Evolutionary conservation across 148 eudicot species (phyloP), one percentile per base, ranked within the genome.

Genomic region (Simmondsia chinensis): DNA sequence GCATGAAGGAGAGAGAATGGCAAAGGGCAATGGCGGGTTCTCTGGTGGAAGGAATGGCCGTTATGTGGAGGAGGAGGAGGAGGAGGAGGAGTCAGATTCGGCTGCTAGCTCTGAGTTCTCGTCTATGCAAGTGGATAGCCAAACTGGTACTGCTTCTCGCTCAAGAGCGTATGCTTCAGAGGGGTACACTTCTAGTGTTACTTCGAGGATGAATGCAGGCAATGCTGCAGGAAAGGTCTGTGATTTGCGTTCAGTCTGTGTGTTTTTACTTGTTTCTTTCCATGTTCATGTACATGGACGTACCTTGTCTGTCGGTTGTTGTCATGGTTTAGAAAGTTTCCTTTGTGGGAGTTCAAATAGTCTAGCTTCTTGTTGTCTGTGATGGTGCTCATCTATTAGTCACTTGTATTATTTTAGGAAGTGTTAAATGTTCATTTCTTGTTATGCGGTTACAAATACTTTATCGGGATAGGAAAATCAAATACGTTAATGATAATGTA

Each of bases 61-160:
- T 36, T 62, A 50, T 48, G 60, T 40, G 0, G 89, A 79, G 53
- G 91, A 76, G 11, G 95, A 70, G 37, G 91, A 76, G 11, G 95
- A 70, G 37, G n/a, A n/a, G n/a, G n/a, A n/a, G n/a, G 69, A 64
- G 5, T 73, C 75, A 3, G 91, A 75, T 60, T 86, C 95, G 16
- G 83, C 52, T 25, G 63, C 47, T 8, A 73, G 89, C 57, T 80
- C 95, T 9, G 95, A 85, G 43, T 75, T 80, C 43, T 75, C 91
- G 2, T 64, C 72, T 21, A 50, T 75, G 1, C 87, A 65, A 40
- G 71, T 71, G 32, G 70, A 39, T 19, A 77, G 77, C 46, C 56
- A 27, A 19, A 60, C 46, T 42, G 66, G 56, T 36, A 59, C 59
- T 24, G 66, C 33, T 56, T 67, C 76, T 32, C 67, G 29, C 7